These are phyloP conservation scores for Plicaturopsis crispa DNA, from an alignment of 768 basidiomycete species.

Conservation along the genomic window DNA sequence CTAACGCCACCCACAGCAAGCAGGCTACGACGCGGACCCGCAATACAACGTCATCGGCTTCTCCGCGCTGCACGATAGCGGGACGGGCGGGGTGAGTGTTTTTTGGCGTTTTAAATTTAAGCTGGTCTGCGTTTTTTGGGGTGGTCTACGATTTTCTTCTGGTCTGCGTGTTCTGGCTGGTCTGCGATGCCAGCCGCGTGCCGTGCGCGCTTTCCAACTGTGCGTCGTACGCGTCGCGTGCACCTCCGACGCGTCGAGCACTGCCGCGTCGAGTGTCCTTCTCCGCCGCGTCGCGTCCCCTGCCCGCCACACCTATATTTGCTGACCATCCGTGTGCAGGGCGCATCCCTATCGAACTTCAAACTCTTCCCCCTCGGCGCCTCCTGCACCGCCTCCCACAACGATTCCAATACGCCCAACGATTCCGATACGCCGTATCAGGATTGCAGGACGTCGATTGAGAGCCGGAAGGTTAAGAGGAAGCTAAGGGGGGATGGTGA, in stretches of 20 bases:
- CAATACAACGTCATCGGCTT: slow-evolving; percentile 41
- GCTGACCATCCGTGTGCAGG: slow-evolving; percentile 21
- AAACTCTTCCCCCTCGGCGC: slow-evolving; percentile 48
- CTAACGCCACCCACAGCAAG: slow-evolving; percentile 18
- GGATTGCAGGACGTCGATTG: slow-evolving; percentile 41
- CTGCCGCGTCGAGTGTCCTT: not conserved
- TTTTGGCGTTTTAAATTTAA: too few relatives aligned
- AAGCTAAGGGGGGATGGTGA: slow-evolving; percentile 44
- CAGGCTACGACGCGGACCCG: slow-evolving; percentile 29
- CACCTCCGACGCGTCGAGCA: not conserved
- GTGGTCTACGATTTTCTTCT: too few relatives aligned
- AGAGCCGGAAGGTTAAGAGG: slow-evolving; percentile 36
- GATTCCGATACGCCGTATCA: slow-evolving; percentile 41
- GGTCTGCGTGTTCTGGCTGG: too few relatives aligned
- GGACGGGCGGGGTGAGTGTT: slow-evolving; percentile 47
- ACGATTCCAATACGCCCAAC: too few relatives aligned
- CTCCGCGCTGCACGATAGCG: slow-evolving; percentile 46
- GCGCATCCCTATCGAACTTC: slow-evolving; percentile 51
- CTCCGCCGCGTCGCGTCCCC: not conserved
- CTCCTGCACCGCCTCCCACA: too few relatives aligned
- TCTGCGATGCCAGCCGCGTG: too few relatives aligned
- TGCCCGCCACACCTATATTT: not conserved
- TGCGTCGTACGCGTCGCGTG: too few relatives aligned
- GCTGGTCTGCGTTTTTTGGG: too few relatives aligned
- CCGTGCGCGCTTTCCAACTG: too few relatives aligned